phyloP scores from a whole-genome alignment of 306 rosid genomes.

The Psophocarpus tetragonolobus region DNA sequence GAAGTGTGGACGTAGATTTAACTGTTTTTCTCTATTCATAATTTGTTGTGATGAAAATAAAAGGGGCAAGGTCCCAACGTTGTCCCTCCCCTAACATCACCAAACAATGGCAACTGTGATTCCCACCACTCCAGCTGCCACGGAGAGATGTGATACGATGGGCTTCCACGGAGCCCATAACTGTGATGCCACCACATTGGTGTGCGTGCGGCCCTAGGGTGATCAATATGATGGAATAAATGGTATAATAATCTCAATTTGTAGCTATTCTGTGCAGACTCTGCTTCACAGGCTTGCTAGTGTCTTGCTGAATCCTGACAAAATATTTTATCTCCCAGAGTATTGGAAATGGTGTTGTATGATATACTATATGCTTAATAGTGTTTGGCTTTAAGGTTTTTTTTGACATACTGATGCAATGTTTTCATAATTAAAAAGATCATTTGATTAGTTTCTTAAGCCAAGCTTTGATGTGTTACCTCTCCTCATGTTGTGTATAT shows the following conservation, averaged over 20 bases:
- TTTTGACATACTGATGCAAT: not conserved
- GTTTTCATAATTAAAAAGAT: not conserved
- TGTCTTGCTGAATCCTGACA: not conserved
- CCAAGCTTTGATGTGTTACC: slow-evolving; percentile 11
- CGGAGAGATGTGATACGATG: no score
- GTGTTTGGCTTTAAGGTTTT: not conserved
- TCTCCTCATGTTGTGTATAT: slow-evolving; percentile 10
- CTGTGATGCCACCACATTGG: no score
- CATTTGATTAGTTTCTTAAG: not conserved
- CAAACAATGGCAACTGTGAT: no score
- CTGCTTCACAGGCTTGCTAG: not conserved
- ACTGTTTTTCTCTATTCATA: not conserved
- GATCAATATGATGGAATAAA: not conserved
- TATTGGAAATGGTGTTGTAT: not conserved
- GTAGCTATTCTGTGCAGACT: not conserved
- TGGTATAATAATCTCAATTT: not conserved
- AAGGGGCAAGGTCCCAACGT: no score
- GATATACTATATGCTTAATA: not conserved
- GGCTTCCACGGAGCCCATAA: no score
- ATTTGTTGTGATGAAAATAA: not conserved
- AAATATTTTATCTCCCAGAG: not conserved
- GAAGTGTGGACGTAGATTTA: not conserved
- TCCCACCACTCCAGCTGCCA: no score
- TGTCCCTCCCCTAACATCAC: no score
- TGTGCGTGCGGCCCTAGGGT: not conserved